Evolutionary conservation across 345 rosid species (phyloP).

Genomic region (Firmiana major): DNA sequence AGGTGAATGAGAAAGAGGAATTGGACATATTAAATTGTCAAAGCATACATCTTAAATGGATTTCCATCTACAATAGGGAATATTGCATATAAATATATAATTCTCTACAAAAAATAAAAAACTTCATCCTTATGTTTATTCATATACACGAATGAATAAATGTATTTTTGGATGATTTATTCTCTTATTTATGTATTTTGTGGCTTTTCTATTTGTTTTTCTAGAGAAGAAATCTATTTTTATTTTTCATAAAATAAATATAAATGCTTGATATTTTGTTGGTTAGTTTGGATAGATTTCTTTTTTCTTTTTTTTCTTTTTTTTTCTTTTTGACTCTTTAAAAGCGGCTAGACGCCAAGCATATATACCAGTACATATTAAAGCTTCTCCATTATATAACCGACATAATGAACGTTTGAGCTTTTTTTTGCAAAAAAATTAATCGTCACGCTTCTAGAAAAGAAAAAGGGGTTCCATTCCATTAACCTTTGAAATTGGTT

Average conservation of each 20-base stretch:
- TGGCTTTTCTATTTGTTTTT: not conserved
- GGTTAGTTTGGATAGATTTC: not conserved
- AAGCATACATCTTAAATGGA: not conserved
- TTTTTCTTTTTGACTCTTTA: too few relatives aligned
- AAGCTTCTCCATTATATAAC: not conserved
- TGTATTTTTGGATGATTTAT: not conserved
- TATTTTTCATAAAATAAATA: too few relatives aligned
- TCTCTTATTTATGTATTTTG: too few relatives aligned
- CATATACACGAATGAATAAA: not conserved
- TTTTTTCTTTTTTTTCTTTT: too few relatives aligned
- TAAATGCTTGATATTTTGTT: too few relatives aligned
- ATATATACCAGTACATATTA: not conserved
- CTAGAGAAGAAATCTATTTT: not conserved
- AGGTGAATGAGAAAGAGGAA: not conserved
- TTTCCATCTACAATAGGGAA: not conserved
- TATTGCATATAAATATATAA: not conserved
- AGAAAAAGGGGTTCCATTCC: too few relatives aligned
- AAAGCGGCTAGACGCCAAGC: too few relatives aligned
- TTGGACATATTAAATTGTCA: not conserved
- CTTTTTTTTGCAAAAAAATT: not conserved
- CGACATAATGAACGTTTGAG: not conserved
- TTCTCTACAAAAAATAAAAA: not conserved
- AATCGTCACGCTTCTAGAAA: not conserved
- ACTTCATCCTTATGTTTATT: not conserved
- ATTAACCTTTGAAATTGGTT: too few relatives aligned